Conservation (phyloP, 352 stramenopile genomes). For the Phytopythium chamaehyphon region DNA sequence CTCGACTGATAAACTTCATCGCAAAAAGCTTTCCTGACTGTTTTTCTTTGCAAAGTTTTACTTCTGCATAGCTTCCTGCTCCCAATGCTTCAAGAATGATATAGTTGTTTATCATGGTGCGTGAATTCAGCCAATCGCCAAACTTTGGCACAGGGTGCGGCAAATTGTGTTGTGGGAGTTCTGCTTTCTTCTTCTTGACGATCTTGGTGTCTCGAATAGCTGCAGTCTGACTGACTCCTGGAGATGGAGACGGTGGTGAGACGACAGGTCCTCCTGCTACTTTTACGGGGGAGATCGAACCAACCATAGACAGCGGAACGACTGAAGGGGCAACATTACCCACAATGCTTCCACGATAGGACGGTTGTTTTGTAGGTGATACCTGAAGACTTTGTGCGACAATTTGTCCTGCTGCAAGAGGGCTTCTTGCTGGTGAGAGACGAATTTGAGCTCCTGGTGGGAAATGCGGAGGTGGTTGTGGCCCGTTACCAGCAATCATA, state of each 20-base stretch:
- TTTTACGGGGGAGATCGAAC: slow-evolving; percentile 11
- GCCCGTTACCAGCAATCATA: neutral
- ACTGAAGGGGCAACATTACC: slow-evolving; percentile 25
- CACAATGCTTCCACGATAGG: slow-evolving; percentile 51
- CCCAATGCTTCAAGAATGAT: slow-evolving; percentile 88
- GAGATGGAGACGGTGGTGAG: slow-evolving; percentile 6
- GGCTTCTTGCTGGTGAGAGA: slow-evolving; percentile 36
- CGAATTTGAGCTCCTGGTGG: slow-evolving; percentile 1
- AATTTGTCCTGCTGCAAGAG: slow-evolving; percentile 10
- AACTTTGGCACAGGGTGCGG: slow-evolving; percentile 78
- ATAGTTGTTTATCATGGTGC: slow-evolving; percentile 94
- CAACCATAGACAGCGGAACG: slow-evolving; percentile 29
- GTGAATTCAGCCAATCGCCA: slow-evolving; percentile 79
- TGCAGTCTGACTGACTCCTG: slow-evolving; percentile 2
- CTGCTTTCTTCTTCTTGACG: slow-evolving; percentile 79
- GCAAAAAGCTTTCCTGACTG: slow-evolving; percentile 67
- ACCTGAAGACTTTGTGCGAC: slow-evolving; percentile 8
- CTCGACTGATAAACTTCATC: slow-evolving; percentile 88
- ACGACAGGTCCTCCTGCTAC: slow-evolving; percentile 3
- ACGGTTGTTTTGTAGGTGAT: slow-evolving; percentile 35
- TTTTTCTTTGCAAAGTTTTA: slow-evolving; percentile 88
- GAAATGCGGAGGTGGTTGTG: slow-evolving; percentile 8
- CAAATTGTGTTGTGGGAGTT: slow-evolving; percentile 69
- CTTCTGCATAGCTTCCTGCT: slow-evolving; percentile 86
- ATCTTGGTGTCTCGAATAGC: slow-evolving; percentile 72